Evolutionary conservation across 495 filamentous ascomycete genomes (phyloP), one percentile per base, ranked within the genome.

Genomic region (Pyronema omphalodes): DNA sequence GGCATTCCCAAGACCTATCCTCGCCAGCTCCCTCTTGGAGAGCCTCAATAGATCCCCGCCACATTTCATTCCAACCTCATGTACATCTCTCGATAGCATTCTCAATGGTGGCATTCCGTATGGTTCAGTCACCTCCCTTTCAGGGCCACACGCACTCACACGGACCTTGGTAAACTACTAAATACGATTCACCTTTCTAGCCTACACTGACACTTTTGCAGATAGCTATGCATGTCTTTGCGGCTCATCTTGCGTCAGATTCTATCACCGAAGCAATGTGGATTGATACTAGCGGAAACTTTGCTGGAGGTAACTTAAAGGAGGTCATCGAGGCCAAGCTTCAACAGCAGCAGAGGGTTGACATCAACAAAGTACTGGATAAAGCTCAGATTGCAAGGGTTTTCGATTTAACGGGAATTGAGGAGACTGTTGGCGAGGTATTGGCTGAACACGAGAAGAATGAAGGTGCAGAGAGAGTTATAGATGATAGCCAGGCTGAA

Each of bases 361-460:
- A 55, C 14, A 23, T 53, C 9, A 56, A 43, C 9, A 39, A 35
- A 2, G 17, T 68, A 3, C 51, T 67, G 9, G 60, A 68, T 23
- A 46, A 66, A 7, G 60, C 68, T 11, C 39, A 59, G 60, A 52
- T 67, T 19, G 55, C 57, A 15, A 48, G 66, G 9, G 58, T 63
- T 6, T 58, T 67, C n/a, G 60, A 68, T 45, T 54, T 67, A 9
- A 47, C 58, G 3, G 66, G 66, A 6, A 18, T 67, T 17, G 34
- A 53, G 11, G 66, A 67, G 40, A 56, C 55, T 11, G 36, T 68
- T 15, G 44, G 61, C 8, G 66, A 67, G 40, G 29, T 67, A 17
- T 47, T 51, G 23, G 44, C 39, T n/a, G 34, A 36, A 5, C 35
- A 51, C n/a, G 33, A 33, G 34, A 54, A 40, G 18, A 3, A 39